These are phyloP conservation scores for Senecio squalidus DNA, from an alignment of 140 eudicot genomes.

Conservation along the genomic window DNA sequence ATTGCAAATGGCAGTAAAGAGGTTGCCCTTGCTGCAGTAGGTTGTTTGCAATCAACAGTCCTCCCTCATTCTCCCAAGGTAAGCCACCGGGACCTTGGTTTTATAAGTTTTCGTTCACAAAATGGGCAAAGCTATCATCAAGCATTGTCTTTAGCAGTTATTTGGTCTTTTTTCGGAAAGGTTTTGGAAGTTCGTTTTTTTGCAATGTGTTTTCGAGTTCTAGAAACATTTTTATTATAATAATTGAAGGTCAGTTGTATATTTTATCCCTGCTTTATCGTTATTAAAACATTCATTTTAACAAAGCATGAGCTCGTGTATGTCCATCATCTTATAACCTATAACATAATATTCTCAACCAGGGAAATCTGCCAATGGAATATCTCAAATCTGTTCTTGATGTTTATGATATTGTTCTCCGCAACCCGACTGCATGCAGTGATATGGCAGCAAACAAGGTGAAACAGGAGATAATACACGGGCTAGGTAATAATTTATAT, in stretches of 20 bases:
- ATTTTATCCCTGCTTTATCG: background rate
- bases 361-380: constrained; percentile 89
- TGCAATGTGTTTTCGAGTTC: background rate
- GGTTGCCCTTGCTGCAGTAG: constrained; percentile 93
- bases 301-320: background rate
- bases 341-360: constrained; percentile 22
- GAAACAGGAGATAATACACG: constrained; percentile 94
- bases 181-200: background rate
- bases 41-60: constrained; percentile 90
- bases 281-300: background rate
- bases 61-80: constrained; percentile 95
- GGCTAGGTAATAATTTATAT: constrained; percentile 63
- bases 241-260: background rate
- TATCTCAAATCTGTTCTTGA: constrained; percentile 89
- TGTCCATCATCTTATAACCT: background rate
- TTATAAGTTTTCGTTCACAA: too few relatives aligned
- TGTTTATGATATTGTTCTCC: constrained; percentile 75
- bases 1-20: constrained; percentile 88
- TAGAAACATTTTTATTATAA: background rate
- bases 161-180: background rate
- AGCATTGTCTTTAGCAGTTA: background rate
- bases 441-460: constrained; percentile 61
- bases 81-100: constrained; percentile 1
- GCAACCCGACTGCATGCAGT: constrained; percentile 44
- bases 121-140: too few relatives aligned